Conservation (phyloP, 2,329 filamentous ascomycete genomes). For the Cladosporium colombiae region DNA sequence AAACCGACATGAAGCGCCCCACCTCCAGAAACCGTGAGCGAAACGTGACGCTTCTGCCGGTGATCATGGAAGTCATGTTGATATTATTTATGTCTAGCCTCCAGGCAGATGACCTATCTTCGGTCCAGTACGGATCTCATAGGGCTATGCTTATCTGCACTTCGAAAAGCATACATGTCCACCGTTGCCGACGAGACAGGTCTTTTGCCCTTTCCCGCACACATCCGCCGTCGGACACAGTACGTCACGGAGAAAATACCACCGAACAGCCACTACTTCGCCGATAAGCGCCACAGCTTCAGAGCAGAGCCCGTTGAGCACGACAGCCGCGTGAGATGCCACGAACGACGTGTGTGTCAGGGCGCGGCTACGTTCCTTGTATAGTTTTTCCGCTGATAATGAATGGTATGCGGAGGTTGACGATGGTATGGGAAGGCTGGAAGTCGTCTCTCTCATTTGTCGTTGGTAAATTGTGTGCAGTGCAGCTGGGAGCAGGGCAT, state of each 20-base stretch:
- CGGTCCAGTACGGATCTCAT: background rate
- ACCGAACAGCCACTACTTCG: background rate
- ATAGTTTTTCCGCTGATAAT: background rate
- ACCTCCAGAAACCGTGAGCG: slow-evolving; percentile 1
- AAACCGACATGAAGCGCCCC: background rate
- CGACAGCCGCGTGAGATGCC: background rate
- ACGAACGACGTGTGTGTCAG: background rate
- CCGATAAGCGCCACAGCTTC: slow-evolving; percentile 4
- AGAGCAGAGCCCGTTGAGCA: slow-evolving; percentile 3
- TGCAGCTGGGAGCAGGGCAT: background rate
- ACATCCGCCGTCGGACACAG: background rate
- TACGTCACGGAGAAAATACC: background rate
- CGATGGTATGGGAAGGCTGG: background rate
- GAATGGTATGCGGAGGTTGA: background rate
- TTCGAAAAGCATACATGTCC: background rate
- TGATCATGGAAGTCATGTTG: background rate
- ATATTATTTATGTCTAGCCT: background rate
- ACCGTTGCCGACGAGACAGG: background rate
- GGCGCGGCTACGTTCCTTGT: background rate
- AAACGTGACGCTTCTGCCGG: background rate
- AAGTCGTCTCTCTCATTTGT: background rate
- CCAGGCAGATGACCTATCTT: background rate
- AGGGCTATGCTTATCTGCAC: background rate
- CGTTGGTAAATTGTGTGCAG: background rate
- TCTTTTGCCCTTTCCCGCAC: background rate